A percentile compares a stretch with the other conserved stretches of the same genome.
Conservation (phyloP, 306 rosid genomes). For the Vigna angularis region DNA sequence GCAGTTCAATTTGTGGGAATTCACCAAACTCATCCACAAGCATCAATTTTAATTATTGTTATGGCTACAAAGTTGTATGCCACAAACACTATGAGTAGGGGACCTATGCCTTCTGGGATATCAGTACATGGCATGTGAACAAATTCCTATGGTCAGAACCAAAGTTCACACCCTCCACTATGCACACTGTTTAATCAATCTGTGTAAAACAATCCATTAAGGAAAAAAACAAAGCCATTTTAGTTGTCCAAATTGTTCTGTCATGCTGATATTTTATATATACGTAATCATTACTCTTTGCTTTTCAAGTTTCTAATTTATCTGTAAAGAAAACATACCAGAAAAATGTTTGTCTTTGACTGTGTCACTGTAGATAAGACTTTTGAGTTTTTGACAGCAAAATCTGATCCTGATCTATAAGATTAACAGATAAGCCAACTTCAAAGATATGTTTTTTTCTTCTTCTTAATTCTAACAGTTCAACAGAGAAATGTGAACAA, state of each 20-base stretch:
- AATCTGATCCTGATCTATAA: neutral
- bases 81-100: slow-evolving; percentile 8
- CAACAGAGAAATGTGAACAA: neutral
- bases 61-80: slow-evolving; percentile 1
- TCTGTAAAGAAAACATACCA: neutral
- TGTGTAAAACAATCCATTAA: neutral
- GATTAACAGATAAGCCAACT: slow-evolving; percentile 2
- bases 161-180: slow-evolving; percentile 1
- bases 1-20: slow-evolving; percentile 4
- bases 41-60: slow-evolving; percentile 8
- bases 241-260: neutral
- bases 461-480: slow-evolving; percentile 14
- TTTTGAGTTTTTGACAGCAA: neutral
- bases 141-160: neutral
- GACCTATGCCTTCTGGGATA: neutral
- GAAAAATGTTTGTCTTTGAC: neutral
- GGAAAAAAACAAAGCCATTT: neutral
- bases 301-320: neutral
- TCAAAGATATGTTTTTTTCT: slow-evolving; percentile 4
- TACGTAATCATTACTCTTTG: neutral
- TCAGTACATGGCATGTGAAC: slow-evolving; percentile 19
- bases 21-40: neutral
- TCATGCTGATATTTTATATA: neutral
- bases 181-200: neutral
- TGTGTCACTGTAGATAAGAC: neutral